Base-by-base conservation (phyloP, 495 filamentous ascomycete species). In the Venustampulla echinocandica region DNA sequence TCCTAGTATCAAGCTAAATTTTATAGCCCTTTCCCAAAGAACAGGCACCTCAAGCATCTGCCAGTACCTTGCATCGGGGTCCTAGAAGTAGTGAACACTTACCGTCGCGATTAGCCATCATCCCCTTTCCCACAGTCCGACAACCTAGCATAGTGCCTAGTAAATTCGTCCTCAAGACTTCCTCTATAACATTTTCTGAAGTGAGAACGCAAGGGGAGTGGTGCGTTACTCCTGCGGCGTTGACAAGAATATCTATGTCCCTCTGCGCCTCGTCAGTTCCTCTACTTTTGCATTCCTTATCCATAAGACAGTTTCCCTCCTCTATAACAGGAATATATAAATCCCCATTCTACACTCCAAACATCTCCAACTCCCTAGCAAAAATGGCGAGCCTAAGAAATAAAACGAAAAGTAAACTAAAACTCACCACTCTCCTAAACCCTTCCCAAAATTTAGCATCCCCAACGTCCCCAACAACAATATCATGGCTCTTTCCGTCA, bases 211-310 rank as follows among this genome's bases (percentile, higher is more conserved):
- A 69, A 1, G 85, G 69, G 1, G 67, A 69, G 5, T 64, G 67
- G 21, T 82, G 76, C 1, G 80, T 69, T 11, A 86, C 64, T 13
- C 87, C 87, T 0, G 87, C 87, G 13, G 80, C 80, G 60, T 90
- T 90, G 48, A 90, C 67, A 4, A 90, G 75, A 38, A 87, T 68
- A 56, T 88, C 77, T 35, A 55, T 43, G 11, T 15, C 22, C 44
- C 42, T 47, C 46, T 48, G 37, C 19, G 15, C 20, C 40, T 44
- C 42, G 35, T 36, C n/a, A n/a, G n/a, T n/a, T n/a, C n/a, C n/a
- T n/a, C n/a, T n/a, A 36, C 50, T 52, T 7, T 19, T 10, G 9
- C 21, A n/a, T n/a, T n/a, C n/a, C n/a, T n/a, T n/a, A n/a, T n/a
- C n/a, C n/a, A n/a, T n/a, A n/a, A n/a, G n/a, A n/a, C n/a, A n/a